Conservation (phyloP, 768 basidiomycete genomes). For the Calocera viscosa region DNA sequence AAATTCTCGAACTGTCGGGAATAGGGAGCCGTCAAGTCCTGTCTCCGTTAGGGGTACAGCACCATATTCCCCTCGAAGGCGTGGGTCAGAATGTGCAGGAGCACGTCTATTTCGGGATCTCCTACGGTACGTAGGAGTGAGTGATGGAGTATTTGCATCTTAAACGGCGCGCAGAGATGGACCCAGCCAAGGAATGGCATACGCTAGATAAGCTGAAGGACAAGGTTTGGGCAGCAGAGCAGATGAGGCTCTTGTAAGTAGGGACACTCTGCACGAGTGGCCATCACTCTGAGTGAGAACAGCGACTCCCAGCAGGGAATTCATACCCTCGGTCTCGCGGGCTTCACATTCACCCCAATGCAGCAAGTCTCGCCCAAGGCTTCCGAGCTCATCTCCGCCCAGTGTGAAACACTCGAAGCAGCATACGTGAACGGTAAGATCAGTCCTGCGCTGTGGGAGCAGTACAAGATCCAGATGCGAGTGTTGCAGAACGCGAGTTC, state of each 20-base stretch:
- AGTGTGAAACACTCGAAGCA: constrained; percentile 18
- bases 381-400: constrained; percentile 20
- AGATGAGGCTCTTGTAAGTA: neutral
- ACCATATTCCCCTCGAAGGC: constrained; percentile 51
- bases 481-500: constrained; percentile 20
- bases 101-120: constrained; percentile 25
- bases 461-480: constrained; percentile 31
- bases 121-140: constrained; percentile 9
- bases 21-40: constrained; percentile 48
- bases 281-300: neutral
- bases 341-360: constrained; percentile 21
- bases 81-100: constrained; percentile 59
- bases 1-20: constrained; percentile 51
- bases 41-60: constrained; percentile 35
- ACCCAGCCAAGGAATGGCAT: neutral
- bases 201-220: neutral
- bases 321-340: constrained; percentile 23
- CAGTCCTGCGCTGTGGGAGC: constrained; percentile 30
- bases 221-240: neutral
- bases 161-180: neutral
- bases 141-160: neutral
- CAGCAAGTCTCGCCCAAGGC: constrained; percentile 19
- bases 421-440: constrained; percentile 18
- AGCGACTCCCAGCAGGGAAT: constrained; percentile 22
- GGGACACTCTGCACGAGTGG: neutral